These are phyloP conservation scores for Erodium chrysanthum DNA, from an alignment of 441 rosid genomes.

Conservation along the genomic window DNA sequence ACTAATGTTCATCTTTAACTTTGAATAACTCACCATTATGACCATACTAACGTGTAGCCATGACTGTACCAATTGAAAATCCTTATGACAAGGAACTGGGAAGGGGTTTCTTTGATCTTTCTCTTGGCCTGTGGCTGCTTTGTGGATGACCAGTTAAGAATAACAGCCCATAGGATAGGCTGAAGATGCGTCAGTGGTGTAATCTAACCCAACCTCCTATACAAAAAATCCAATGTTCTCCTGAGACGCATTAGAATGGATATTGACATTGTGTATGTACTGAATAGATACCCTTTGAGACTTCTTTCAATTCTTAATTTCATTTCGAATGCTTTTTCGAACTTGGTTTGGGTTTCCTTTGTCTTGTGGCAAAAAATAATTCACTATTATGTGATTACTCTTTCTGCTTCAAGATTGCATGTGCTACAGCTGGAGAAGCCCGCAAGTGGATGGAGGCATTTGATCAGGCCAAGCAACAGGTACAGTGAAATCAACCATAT, in stretches of 20 bases:
- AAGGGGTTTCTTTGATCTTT: background rate
- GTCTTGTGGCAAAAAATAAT: slow-evolving; percentile 7
- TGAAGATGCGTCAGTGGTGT: background rate
- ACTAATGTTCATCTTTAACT: background rate
- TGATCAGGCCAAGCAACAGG: slow-evolving; percentile 94
- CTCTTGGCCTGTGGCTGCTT: background rate
- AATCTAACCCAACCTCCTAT: background rate
- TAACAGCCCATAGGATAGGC: background rate
- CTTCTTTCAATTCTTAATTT: background rate
- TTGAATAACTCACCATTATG: background rate
- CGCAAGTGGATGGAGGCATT: slow-evolving; percentile 90
- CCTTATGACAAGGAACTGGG: background rate
- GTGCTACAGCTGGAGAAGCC: slow-evolving; percentile 84
- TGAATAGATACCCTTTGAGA: background rate
- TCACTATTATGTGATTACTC: slow-evolving; percentile 14
- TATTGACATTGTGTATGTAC: background rate
- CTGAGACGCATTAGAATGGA: background rate
- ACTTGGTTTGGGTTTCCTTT: background rate
- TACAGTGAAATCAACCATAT: slow-evolving; percentile 22
- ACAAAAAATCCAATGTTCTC: background rate
- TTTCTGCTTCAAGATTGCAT: slow-evolving; percentile 60
- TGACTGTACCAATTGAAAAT: background rate
- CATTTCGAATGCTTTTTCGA: background rate
- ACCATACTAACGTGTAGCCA: background rate
- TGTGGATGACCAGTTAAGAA: background rate